These are phyloP conservation scores for Rhytidhysteron rufulum DNA, from an alignment of 2,329 filamentous ascomycete species.

Conservation along the genomic window DNA sequence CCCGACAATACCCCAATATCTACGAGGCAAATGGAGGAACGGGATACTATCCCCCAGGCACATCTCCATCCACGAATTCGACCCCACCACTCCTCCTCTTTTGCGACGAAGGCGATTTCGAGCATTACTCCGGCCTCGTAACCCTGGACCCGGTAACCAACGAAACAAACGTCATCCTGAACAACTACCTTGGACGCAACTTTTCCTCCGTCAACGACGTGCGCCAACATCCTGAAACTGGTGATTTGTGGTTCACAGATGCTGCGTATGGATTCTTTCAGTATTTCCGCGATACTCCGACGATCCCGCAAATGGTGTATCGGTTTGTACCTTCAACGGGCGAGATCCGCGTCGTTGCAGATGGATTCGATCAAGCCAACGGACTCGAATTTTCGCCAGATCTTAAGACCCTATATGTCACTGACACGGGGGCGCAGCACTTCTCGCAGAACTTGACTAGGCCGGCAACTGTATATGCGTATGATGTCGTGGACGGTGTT, in stretches of 20 bases:
- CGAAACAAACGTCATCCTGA: constrained; percentile 39
- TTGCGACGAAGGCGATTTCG: constrained; percentile 34
- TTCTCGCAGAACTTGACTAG: constrained; percentile 31
- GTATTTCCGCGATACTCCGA: constrained; percentile 25
- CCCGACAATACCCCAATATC: constrained; percentile 39
- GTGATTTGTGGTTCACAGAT: constrained; percentile 51
- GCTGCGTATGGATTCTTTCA: constrained; percentile 33
- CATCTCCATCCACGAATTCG: constrained; percentile 13
- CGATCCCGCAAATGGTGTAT: constrained; percentile 37
- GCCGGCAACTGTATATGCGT: constrained; percentile 42
- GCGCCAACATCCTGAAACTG: constrained; percentile 38
- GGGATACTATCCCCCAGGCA: constrained; percentile 29
- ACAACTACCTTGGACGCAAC: constrained; percentile 47
- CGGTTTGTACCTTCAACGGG: constrained; percentile 42
- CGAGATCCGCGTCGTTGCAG: constrained; percentile 38
- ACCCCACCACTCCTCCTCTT: constrained; percentile 26
- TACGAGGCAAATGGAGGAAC: constrained; percentile 35
- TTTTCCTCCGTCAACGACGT: constrained; percentile 44
- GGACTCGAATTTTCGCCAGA: constrained; percentile 45
- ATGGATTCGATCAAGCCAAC: constrained; percentile 41
- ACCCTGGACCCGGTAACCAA: constrained; percentile 45
- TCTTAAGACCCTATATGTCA: constrained; percentile 42
- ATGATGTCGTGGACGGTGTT: constrained; percentile 37
- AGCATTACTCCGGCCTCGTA: constrained; percentile 40
- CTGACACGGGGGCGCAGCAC: constrained; percentile 44